Percentiles rank a stretch among this genome's conserved stretches.
These are phyloP conservation scores for Hymenoscyphus linearis DNA, from an alignment of 2,329 filamentous ascomycete genomes.

Conservation along the genomic window DNA sequence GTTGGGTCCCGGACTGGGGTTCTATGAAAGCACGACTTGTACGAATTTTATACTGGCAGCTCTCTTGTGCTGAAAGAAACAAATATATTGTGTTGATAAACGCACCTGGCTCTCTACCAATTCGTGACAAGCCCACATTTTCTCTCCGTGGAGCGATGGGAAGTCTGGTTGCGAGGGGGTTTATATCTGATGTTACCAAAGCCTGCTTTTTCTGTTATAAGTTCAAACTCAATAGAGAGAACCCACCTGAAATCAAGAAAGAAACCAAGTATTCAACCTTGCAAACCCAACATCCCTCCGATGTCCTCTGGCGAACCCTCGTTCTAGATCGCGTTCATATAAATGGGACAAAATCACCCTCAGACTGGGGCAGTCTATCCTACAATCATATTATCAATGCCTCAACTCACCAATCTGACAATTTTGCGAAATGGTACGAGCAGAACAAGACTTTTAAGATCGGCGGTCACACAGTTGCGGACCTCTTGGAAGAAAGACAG, in stretches of 20 bases:
- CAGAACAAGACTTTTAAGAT: no score
- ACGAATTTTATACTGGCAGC: neutral
- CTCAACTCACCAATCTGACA: neutral
- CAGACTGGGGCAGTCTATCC: neutral
- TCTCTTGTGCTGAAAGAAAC: neutral
- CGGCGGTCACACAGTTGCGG: no score
- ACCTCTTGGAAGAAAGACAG: no score
- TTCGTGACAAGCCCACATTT: neutral
- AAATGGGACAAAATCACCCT: neutral
- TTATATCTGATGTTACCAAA: neutral
- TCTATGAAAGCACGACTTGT: no score
- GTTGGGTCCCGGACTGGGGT: no score
- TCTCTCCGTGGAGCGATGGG: neutral
- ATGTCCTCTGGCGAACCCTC: neutral
- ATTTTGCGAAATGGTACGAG: no score
- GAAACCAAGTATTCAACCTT: neutral
- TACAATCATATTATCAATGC: neutral
- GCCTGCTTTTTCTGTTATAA: neutral
- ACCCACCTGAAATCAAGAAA: neutral
- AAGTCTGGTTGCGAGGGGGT: neutral
- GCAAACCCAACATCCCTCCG: neutral
- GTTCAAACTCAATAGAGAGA: neutral
- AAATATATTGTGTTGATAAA: neutral
- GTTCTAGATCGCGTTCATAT: neutral
- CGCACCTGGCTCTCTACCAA: neutral